Evolutionary conservation across 1,139 yeast species (phyloP), one percentile per base, ranked within the genome.

Genomic region (Scheffersomyces insectosa): DNA sequence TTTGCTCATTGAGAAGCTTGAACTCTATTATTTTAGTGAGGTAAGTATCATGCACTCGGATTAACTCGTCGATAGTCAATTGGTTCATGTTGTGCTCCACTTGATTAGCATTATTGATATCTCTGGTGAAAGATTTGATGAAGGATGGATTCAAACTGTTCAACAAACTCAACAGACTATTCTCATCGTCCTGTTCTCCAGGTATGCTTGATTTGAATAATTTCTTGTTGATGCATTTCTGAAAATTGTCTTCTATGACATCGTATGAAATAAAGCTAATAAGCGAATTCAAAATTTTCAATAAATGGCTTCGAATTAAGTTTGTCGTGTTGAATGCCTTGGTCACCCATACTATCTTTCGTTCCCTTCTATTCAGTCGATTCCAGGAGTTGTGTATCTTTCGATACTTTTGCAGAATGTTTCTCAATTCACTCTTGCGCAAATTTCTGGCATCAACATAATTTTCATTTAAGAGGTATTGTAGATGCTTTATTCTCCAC

Each of bases 401-500:
- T 31, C 41, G 40, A 42, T 58, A 58, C 39, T 51, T 52, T 3
- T 38, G 33, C 29, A 41, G 50, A 12, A 59, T 51, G 37, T 48
- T 44, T 37, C 55, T 59, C 42, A 78, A 56, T 33, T 72, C 75
- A 34, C 61, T 63, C 42, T 66, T 64, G 29, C 71, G 60, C 42
- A 69, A 59, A n/a, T 61, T 55, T 40, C 66, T 67, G 42, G 70
- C 51, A 50, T 65, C 66, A 23, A 64, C 48, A 36, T 64, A 68
- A 51, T 69, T 75, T 9, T 72, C 59, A 45, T 76, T 72, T 47
- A 85, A 68, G 43, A 80, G 66, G 54, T 65, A 73, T 29, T 78
- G 77, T 28, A 85, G 77, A 48, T 88, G 83, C 49, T 83, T 79
- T 36, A 91, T 66, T 49, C 85, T 80, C 91, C 97, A 88, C 33